Evolutionary conservation across 2,329 filamentous ascomycete genomes (phyloP), one percentile per base, ranked within the genome.

Genomic region (Alternaria triticina): DNA sequence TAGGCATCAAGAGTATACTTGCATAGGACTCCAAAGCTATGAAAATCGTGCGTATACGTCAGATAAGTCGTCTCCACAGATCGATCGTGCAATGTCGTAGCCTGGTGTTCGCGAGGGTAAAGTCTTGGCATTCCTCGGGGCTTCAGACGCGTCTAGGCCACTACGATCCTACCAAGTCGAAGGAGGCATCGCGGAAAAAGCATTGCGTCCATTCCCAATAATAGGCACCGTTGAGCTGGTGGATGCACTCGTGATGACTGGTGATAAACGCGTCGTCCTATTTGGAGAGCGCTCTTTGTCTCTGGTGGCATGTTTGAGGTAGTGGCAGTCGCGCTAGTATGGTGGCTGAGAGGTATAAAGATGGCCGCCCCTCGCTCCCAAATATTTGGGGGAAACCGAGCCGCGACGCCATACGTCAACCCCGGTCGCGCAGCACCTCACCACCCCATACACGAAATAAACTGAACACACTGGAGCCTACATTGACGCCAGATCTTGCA

Each of bases 341-440:
- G 54, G 60, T 55, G 49, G 60, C 60, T 62, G 56, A 55, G 59
- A 62, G 60, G 60, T 62, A 62, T 62, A 62, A 62, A 62, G 49
- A 22, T 36, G 12, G 56, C 44, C 58, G 56, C 60, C 60, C 60
- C 60, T 62, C 60, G 60, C 60, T 62, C 54, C 52, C 44, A 46
- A 61, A 61, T 61, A 51, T 61, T 57, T 51, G 52, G 52, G 59
- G 60, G 23, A 59, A 59, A 59, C 60, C 56, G 60, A 68, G 67
- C 67, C 63, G 59, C 65, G 65, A 58, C 59, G 60, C 59, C 60
- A 59, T 62, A 66, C 65, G 63, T 66, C 67, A 68, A 66, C 59
- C 59, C 60, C 56, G 46, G 65, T 64, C 65, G 54, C 58, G 17
- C 15, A 30, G 57, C 45, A n/a, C 33, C 43, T 54, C 51, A 55